Evolutionary conservation across 1,139 yeast species (phyloP), one percentile per base, ranked within the genome.

Genomic region (Yamadazyma jaroonii): DNA sequence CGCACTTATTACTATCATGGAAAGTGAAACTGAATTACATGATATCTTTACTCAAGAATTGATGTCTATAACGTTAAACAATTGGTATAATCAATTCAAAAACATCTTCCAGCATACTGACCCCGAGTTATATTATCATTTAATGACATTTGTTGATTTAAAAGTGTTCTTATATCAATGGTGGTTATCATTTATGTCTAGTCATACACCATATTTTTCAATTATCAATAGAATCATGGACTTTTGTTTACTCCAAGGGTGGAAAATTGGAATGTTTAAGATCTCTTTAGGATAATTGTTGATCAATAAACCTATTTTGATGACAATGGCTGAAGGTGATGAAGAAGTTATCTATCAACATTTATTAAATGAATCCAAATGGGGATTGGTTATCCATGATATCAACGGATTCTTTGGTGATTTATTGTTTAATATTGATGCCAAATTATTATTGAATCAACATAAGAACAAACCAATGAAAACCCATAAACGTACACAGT

Each of bases 131-230:
- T 61, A 59, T 41, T 42, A 49, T 7, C 85, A 81, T 53, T 67
- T 81, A 35, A 45, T 48, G 29, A 49, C 62, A 12, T 59, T 62
- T 28, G 65, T 71, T 27, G 79, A 74, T 41, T 47, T 62, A 39
- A 67, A 67, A 41, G 67, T 67, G n/a, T 74, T 75, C 42, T 54
- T 75, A 21, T 70, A 65, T 36, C 87, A 81, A 52, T 81, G 88
- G 88, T 81, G 84, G 71, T 54, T 81, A 40, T 77, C 85, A 2
- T 74, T 81, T 48, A 72, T 73, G 49, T 79, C 84, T 2, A 79
- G 79, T 28, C 82, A 84, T 34, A 72, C 82, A 17, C 87, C 76
- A 1, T 73, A 67, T 70, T 35, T 70, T 61, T 57, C 71, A 41
- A 50, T 79, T 59, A 69, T 70, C 59, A 56, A 75, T 64, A 47